A percentile compares a stretch with the other conserved stretches of the same genome.
phyloP scores from a whole-genome alignment of 2,329 filamentous ascomycete species.

The Gnomoniopsis sp. region DNA sequence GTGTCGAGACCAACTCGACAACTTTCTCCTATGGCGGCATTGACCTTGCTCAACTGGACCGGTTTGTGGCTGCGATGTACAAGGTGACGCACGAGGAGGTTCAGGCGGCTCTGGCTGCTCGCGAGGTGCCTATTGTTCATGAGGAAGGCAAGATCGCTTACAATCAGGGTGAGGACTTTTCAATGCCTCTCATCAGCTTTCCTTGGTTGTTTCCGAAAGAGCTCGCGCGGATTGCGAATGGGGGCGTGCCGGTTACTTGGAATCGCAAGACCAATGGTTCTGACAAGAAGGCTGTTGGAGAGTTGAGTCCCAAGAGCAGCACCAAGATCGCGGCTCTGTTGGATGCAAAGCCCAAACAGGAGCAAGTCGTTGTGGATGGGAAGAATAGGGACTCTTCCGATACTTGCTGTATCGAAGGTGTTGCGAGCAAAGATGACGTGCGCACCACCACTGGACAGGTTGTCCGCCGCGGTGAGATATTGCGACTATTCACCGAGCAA shows the following conservation, averaged over 20 bases:
- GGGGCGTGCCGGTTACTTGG: conserved; percentile 17
- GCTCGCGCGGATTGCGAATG: conserved; percentile 64
- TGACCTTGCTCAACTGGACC: conserved; percentile 58
- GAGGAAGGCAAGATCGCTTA: conserved; percentile 28
- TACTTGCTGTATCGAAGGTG: not conserved
- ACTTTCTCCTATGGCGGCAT: conserved; percentile 41
- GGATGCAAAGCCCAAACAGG: too few species aligned
- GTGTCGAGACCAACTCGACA: not conserved
- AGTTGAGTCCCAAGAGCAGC: not conserved
- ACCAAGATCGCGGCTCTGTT: not conserved
- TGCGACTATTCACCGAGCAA: conserved; percentile 26
- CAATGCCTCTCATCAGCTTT: conserved; percentile 84
- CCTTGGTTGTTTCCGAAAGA: conserved; percentile 84
- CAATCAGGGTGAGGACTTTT: conserved; percentile 25
- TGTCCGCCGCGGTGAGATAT: conserved; percentile 31
- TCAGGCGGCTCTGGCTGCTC: conserved; percentile 52
- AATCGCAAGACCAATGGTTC: not conserved
- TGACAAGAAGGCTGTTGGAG: not conserved
- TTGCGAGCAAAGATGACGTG: conserved; percentile 22
- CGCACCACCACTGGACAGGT: conserved; percentile 26
- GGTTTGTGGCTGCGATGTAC: conserved; percentile 86
- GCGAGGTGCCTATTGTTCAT: conserved; percentile 10
- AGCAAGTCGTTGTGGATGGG: not conserved
- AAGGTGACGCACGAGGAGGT: conserved; percentile 72
- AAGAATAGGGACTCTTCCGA: conserved; percentile 16